A percentile compares a stretch with the other conserved stretches of the same genome.
Evolutionary conservation across 257 asterid species (phyloP).

Genomic region (Przewalskia tangutica): DNA sequence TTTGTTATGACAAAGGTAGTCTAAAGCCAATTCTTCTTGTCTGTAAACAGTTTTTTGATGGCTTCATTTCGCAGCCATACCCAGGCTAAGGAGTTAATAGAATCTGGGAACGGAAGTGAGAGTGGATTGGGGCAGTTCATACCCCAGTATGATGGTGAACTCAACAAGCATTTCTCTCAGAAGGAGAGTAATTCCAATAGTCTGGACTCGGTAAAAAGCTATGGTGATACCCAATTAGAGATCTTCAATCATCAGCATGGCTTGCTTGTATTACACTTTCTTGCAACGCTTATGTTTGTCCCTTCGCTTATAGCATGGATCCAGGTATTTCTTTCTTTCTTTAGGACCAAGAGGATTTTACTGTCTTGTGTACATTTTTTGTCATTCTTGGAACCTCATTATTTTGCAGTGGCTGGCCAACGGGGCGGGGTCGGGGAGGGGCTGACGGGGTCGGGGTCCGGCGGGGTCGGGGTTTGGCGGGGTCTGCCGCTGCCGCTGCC

Average conservation of each 20-base stretch:
- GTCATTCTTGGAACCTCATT: neutral
- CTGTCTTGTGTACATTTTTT: neutral
- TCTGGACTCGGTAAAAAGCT: slow-evolving; percentile 61
- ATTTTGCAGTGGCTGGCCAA: too few relatives aligned
- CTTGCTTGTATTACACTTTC: slow-evolving; percentile 65
- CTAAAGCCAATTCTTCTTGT: slow-evolving; percentile 30
- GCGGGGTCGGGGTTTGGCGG: too few relatives aligned
- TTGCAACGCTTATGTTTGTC: slow-evolving; percentile 66
- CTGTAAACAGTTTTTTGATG: slow-evolving; percentile 62
- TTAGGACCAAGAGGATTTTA: neutral
- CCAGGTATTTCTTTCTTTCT: slow-evolving; percentile 42
- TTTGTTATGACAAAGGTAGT: neutral
- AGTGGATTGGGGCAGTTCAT: slow-evolving; percentile 23
- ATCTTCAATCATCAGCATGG: slow-evolving; percentile 88
- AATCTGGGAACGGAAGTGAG: slow-evolving; percentile 26
- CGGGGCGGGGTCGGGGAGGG: too few relatives aligned
- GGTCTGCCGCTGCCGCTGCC: too few relatives aligned
- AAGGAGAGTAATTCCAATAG: slow-evolving; percentile 33
- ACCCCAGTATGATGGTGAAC: slow-evolving; percentile 28
- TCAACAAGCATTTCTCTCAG: slow-evolving; percentile 21
- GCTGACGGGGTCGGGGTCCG: too few relatives aligned
- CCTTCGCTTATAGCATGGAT: slow-evolving; percentile 89
- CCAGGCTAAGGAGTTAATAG: slow-evolving; percentile 39
- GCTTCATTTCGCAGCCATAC: slow-evolving; percentile 77
- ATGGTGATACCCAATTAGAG: slow-evolving; percentile 68